These are phyloP conservation scores for Paramecium pentaurelia DNA, from an alignment of 73 alveolate genomes.

Conservation along the genomic window DNA sequence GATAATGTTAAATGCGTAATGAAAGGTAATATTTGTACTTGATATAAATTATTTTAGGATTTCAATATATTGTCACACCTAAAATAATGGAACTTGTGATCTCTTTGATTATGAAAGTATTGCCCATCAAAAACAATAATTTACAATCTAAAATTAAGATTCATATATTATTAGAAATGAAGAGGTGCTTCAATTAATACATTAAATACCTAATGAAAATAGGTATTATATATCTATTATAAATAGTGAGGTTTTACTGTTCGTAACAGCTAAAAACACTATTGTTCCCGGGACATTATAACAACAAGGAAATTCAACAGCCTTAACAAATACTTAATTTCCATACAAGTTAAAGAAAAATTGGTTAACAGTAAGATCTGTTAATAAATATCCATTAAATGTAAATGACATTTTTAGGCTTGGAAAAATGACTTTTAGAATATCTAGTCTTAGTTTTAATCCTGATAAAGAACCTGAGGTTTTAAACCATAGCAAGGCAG, in stretches of 20 bases:
- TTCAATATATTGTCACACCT: neutral
- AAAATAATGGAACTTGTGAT: neutral
- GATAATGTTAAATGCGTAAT: neutral
- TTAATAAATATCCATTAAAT: neutral
- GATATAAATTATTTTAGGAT: neutral
- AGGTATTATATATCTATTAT: neutral
- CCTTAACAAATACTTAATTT: neutral
- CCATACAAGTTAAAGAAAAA: neutral
- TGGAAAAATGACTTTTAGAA: conserved; percentile 29
- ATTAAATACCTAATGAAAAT: neutral
- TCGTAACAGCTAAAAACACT: neutral
- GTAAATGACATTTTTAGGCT: neutral
- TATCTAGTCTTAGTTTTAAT: neutral
- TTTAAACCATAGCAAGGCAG: neutral
- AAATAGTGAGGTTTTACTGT: neutral
- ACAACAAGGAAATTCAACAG: conserved; percentile 3
- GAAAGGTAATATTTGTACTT: neutral
- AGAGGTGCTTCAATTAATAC: neutral
- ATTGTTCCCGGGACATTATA: neutral
- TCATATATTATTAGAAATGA: neutral
- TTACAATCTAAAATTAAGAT: neutral
- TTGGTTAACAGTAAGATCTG: conserved; percentile 7
- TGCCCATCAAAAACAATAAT: neutral
- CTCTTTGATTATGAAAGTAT: conserved; percentile 9
- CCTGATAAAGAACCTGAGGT: neutral